A percentile compares a stretch with the other conserved stretches of the same genome.
Evolutionary conservation across 768 basidiomycete species (phyloP).

Genomic region (Mycena vitilis): DNA sequence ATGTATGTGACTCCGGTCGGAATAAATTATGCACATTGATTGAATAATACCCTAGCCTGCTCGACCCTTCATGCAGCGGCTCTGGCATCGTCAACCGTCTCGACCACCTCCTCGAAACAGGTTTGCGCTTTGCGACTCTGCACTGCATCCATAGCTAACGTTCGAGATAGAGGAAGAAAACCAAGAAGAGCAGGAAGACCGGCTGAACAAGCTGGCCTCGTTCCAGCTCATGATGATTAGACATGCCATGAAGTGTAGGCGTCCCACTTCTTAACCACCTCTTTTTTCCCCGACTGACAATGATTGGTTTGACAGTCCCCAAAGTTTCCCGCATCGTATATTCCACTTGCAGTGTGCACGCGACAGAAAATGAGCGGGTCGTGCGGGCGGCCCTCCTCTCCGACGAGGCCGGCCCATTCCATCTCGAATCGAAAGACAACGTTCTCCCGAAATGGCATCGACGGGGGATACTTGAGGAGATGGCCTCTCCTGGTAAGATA

Average conservation of each 20-base stretch:
- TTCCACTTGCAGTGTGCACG: slow-evolving; percentile 96
- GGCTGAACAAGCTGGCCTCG: slow-evolving; percentile 83
- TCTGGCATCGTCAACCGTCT: slow-evolving; percentile 93
- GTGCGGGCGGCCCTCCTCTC: slow-evolving; percentile 79
- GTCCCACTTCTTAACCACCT: slow-evolving; percentile 37
- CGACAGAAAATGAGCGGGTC: slow-evolving; percentile 93
- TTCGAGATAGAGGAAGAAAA: slow-evolving; percentile 63
- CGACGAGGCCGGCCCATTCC: slow-evolving; percentile 79
- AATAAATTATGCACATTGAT: neutral
- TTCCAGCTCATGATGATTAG: slow-evolving; percentile 94
- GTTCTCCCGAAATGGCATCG: slow-evolving; percentile 88
- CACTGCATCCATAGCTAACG: slow-evolving; percentile 11
- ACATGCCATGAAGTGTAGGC: slow-evolving; percentile 93
- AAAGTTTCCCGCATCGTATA: slow-evolving; percentile 87
- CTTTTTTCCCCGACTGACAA: slow-evolving; percentile 21
- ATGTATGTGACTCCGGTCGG: slow-evolving; percentile 68
- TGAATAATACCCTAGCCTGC: slow-evolving; percentile 61
- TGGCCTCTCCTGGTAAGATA: slow-evolving; percentile 63
- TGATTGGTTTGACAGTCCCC: slow-evolving; percentile 67
- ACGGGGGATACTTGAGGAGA: slow-evolving; percentile 77
- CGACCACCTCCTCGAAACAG: slow-evolving; percentile 83
- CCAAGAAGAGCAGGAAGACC: slow-evolving; percentile 67
- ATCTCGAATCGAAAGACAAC: slow-evolving; percentile 70
- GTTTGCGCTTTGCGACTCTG: slow-evolving; percentile 50
- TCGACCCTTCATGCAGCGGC: slow-evolving; percentile 97